Evolutionary conservation across 495 filamentous ascomycete species (phyloP), one percentile per base, ranked within the genome.

Genomic region (Lasiosphaeria miniovina): DNA sequence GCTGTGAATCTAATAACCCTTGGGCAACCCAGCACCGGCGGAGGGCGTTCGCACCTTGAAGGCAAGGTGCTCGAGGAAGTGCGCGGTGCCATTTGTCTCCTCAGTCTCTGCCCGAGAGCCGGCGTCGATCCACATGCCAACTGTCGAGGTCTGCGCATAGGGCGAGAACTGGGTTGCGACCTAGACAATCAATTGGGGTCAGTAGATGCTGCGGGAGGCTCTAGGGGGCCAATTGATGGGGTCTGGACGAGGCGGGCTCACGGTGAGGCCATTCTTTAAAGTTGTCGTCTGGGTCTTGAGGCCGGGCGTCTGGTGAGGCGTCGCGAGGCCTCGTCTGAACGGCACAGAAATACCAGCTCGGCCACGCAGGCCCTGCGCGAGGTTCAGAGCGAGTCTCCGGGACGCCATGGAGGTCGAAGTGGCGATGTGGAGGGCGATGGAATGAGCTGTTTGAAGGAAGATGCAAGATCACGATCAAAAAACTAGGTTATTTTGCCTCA

Each of bases 81-180:
- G 94, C 61, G 94, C 94, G 61, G 95, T 98, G 79, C 94, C 94
- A 82, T 96, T 98, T 69, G 92, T 96, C 85, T 88, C 90, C 80
- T 94, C 90, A 66, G 94, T 99, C 85, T 99, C 94, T 75, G 94
- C 92, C 74, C 94, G 85, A 77, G 90, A 95, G 76, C 94, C 94
- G 83, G 94, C 93, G 82, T 99, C 95, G 75, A 99, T 98, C 90
- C 95, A 99, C 49, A 99, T 90, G 70, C 94, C 94, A 67, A 98
- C 95, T 51, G 94, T 99, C 65, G 91, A 95, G 58, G 94, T 99
- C 82, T 98, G 93, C 63, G 94, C 93, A 84, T 91, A 98, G 68
- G 94, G 94, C 53, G 94, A 97, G 80, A 97, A 89, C 71, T 98
- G 94, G 68, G 94, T 95, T 60, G 94, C 93, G 73, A 98, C 90